Evolutionary conservation across 495 filamentous ascomycete species (phyloP), one percentile per base, ranked within the genome.

Genomic region (Penicillium silybi): DNA sequence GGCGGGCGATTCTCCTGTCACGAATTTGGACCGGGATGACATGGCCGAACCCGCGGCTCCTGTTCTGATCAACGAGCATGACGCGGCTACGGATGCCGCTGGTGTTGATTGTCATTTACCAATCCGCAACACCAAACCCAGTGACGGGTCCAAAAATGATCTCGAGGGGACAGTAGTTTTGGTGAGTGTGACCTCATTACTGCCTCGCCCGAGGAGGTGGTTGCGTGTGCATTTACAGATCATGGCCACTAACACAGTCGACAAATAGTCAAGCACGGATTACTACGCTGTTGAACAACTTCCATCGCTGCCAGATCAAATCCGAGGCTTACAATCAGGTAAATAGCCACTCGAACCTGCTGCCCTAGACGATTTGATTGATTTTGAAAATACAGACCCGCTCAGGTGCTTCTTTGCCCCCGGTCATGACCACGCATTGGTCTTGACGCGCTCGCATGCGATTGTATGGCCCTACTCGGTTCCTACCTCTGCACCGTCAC

Each of bases 261-360:
- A 4, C 44, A 40, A 38, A 48, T 47, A 96, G 90, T 92, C 90
- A 16, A 86, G 85, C 64, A 97, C 89, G 59, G 85, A 87, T 62
- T 88, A 86, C 48, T 97, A 93, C 61, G 84, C 80, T 27, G 90
- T 97, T 29, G 87, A 87, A 48, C 88, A 89, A 61, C 82, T 97
- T 22, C 88, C 90, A 46, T 82, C 83, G 34, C 74, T 95, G 18
- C 91, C 92, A 38, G 83, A 91, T 50, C 78, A 82, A 48, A 75
- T 96, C 42, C 84, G 83, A 20, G 70, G 75, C 29, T 76, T 82
- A 49, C 69, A 74, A 34, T 74, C 79, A 64, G 80, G 85, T 88
- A 77, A 65, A 15, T n/a, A 9, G 4, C 6, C 17, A 9, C 43
- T 6, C 29, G 5, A 13, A 15, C 10, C 8, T 41, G 10, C 32